Evolutionary conservation across 352 stramenopile genomes (phyloP), one percentile per base, ranked within the genome.

Genomic region (Phytopythium ostracodes): DNA sequence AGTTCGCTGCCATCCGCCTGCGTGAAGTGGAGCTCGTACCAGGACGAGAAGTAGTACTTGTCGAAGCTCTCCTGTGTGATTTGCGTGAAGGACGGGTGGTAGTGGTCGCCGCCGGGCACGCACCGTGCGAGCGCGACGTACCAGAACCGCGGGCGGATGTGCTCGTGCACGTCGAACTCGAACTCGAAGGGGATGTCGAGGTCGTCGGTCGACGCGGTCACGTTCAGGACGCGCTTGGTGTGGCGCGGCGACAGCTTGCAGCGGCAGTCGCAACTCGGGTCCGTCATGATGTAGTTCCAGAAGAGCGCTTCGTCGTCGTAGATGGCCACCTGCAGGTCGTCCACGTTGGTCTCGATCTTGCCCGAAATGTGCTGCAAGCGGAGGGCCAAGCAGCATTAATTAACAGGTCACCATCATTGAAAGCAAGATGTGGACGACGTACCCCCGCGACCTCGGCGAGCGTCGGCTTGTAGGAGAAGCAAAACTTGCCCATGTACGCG

Each of bases 401-500:
- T 15, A 20, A 17, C 29, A 8, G 20, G 31, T 17, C 35, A 25
- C 5, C 29, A 57, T 4, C 40, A 11, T 1, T 12, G 63, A 12
- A n/a, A n/a, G n/a, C 35, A 51, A 8, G 14, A 12, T 20, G 20
- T 49, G 42, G 20, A 11, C 20, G n/a, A 68, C 69, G 15, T 67
- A 88, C 80, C 38, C 83, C 79, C 9, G 77, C 80, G 55, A 92
- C 47, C 47, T 88, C 71, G 17, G 84, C 63, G 31, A 92, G 70
- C 31, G 71, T 81, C n/a, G 70, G 66, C 52, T 66, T 77, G 65
- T 69, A 92, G 17, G 75, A 79, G 75, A 91, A 94, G 70, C 82
- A 92, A 70, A 92, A 94, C 68, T 91, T 91, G 73, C 81, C 83
- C 36, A 91, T 71, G 66, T 85, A 91, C 59, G 89, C 73, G 67